phyloP scores from a whole-genome alignment of 371 early-diverging fungal species.

The Capillidium heterosporum region DNA sequence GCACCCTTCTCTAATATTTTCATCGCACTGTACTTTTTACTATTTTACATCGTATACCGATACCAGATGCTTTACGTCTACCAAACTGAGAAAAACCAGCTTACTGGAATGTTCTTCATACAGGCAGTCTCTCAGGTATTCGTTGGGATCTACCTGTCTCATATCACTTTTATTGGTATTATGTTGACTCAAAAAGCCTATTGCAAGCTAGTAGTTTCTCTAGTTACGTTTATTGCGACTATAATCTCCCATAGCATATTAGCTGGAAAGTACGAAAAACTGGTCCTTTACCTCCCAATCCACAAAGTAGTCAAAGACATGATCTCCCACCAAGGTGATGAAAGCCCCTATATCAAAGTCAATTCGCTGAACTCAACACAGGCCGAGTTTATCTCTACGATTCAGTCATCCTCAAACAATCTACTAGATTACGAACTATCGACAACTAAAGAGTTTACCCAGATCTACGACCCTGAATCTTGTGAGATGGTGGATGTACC shows the following conservation, averaged over 20 bases:
- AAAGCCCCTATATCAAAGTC: too few relatives aligned
- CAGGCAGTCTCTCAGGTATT: not conserved
- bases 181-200: not conserved
- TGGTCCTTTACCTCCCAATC: not conserved
- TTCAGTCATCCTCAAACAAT: not conserved
- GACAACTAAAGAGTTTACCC: too few relatives aligned
- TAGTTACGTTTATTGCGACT: not conserved
- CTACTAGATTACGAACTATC: not conserved
- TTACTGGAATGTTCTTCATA: not conserved
- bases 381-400: not conserved
- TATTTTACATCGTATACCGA: conserved; percentile 29
- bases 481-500: not conserved
- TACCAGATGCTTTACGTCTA: conserved; percentile 30
- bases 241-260: not conserved
- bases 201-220: not conserved
- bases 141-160: not conserved
- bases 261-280: not conserved
- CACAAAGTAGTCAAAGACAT: not conserved
- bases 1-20: conserved; percentile 33
- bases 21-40: conserved; percentile 27
- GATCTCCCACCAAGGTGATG: too few relatives aligned
- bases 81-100: conserved; percentile 9
- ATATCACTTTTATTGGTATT: not conserved
- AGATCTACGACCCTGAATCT: not conserved
- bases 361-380: not conserved